Conservation (phyloP, 768 basidiomycete species). For the Auriscalpium orientale region DNA sequence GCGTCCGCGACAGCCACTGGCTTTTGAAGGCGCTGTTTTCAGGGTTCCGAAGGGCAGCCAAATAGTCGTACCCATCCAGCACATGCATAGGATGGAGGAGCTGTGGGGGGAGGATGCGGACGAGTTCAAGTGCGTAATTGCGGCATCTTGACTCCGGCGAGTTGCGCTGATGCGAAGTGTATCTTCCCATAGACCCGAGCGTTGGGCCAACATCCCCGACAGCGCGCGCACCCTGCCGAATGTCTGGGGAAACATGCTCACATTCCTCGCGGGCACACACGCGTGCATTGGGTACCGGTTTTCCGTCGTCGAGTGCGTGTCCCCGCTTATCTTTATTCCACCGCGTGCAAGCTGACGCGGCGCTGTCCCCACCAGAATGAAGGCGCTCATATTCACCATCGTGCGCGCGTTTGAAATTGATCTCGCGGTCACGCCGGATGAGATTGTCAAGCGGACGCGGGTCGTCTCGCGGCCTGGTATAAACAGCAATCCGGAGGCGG, state of each 20-base stretch:
- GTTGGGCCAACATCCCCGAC: conserved; percentile 16
- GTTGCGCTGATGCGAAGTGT: background rate
- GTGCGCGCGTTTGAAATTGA: conserved; percentile 12
- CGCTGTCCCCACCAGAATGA: background rate
- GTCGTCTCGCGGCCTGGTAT: conserved; percentile 5
- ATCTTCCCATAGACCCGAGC: conserved; percentile 18
- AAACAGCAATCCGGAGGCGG: background rate
- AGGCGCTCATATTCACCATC: conserved; percentile 9
- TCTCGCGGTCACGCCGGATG: background rate
- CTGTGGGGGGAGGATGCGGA: conserved; percentile 33
- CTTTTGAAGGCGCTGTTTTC: background rate
- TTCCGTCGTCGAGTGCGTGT: conserved; percentile 16
- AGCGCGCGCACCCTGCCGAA: conserved; percentile 16
- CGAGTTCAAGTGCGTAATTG: conserved; percentile 22
- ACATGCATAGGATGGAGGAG: conserved; percentile 22
- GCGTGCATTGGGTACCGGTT: conserved; percentile 24
- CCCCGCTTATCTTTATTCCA: background rate
- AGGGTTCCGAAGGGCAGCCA: conserved; percentile 17
- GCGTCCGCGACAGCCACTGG: background rate
- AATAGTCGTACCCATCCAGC: conserved; percentile 24
- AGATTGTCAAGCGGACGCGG: background rate
- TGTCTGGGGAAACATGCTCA: conserved; percentile 17
- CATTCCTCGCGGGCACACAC: conserved; percentile 23
- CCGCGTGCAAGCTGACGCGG: background rate
- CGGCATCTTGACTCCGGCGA: background rate